Evolutionary conservation across 163 green algal species (phyloP).

Genomic region (Chloromonas sp.): DNA sequence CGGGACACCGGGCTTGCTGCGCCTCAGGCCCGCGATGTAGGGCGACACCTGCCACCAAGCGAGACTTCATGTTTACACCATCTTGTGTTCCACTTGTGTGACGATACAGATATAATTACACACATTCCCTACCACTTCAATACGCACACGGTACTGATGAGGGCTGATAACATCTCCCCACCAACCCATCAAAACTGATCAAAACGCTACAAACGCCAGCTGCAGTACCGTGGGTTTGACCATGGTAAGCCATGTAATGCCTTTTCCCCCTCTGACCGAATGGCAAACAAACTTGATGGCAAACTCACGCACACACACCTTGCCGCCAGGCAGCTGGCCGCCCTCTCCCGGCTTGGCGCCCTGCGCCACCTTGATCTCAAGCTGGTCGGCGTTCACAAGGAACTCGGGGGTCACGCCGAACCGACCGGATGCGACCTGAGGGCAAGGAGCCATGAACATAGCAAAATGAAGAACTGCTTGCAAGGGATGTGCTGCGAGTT

Average conservation of each 20-base stretch:
- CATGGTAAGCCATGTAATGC: too few relatives aligned
- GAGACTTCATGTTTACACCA: constrained; percentile 53
- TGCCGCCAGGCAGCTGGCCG: constrained; percentile 93
- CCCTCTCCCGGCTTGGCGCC: constrained; percentile 96
- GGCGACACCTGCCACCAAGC: constrained; percentile 53
- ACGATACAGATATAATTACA: too few relatives aligned
- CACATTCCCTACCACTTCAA: too few relatives aligned
- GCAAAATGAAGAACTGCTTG: background rate
- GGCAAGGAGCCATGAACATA: constrained; percentile 5
- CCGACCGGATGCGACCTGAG: constrained; percentile 80
- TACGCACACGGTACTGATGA: too few relatives aligned
- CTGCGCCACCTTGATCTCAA: constrained; percentile 99
- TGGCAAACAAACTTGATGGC: too few relatives aligned
- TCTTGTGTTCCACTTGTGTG: too few relatives aligned
- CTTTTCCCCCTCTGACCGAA: too few relatives aligned
- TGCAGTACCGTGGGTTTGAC: too few relatives aligned
- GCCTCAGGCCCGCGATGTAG: constrained; percentile 93
- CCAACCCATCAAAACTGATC: too few relatives aligned
- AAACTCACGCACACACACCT: constrained; percentile 36
- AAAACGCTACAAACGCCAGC: too few relatives aligned
- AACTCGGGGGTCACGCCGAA: constrained; percentile 98
- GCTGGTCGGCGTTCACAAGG: constrained; percentile 95
- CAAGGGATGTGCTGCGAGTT: background rate
- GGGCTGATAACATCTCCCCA: too few relatives aligned
- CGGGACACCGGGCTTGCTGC: constrained; percentile 94